Evolutionary conservation across 2,329 filamentous ascomycete species (phyloP).

Genomic region (Diaporthe amygdali): DNA sequence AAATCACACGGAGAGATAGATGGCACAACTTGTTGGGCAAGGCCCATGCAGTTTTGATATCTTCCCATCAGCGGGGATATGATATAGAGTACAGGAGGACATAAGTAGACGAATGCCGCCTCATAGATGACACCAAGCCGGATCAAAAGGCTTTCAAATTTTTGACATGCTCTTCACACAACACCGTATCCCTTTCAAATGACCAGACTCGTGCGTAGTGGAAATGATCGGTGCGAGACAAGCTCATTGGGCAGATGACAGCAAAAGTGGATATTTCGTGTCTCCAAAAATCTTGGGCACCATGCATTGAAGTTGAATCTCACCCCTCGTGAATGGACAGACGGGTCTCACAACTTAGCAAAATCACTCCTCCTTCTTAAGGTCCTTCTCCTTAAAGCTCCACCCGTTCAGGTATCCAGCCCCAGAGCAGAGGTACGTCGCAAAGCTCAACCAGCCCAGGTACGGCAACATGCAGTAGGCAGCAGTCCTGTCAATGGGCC

Average conservation of each 20-base stretch:
- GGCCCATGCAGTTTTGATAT: background rate
- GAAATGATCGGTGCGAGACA: background rate
- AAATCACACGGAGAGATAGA: conserved; percentile 23
- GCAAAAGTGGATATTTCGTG: background rate
- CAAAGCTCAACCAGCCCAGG: conserved; percentile 84
- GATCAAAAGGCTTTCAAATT: background rate
- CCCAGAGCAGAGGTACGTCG: conserved; percentile 80
- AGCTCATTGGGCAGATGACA: background rate
- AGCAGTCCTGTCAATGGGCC: conserved; percentile 72
- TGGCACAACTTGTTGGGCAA: background rate
- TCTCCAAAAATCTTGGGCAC: background rate
- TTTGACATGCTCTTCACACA: background rate
- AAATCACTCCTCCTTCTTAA: conserved; percentile 30
- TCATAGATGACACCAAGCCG: background rate
- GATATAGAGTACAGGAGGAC: conserved; percentile 4
- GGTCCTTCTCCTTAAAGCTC: conserved; percentile 53
- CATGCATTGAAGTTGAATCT: background rate
- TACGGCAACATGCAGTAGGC: conserved; percentile 82
- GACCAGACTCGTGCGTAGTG: background rate
- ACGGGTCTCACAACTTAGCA: background rate
- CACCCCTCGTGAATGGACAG: too few species aligned
- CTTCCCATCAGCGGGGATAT: background rate
- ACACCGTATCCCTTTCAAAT: background rate
- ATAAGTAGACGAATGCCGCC: background rate
- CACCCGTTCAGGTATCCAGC: conserved; percentile 73